Base-by-base conservation (phyloP, 768 basidiomycete genomes). In the Tricholoma saponaceum region DNA sequence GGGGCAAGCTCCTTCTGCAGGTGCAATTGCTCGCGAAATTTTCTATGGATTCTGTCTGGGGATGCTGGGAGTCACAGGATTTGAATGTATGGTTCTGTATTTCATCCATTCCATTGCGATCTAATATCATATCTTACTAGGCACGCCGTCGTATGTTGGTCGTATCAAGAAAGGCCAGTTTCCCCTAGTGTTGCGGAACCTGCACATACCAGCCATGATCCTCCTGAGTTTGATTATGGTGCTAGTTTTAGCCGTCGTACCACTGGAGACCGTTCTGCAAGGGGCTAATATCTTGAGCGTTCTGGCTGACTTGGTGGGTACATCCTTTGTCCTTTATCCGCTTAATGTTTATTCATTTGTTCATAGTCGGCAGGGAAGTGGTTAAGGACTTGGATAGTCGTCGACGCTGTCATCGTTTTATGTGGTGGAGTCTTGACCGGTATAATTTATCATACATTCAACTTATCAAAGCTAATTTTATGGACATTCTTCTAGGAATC, bases 361-460 rank as follows among this genome's bases (percentile, higher is more conserved):
- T 56, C 57, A 39, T 39, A 86, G 85, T 75, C 74, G 1, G 84
- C 79, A 0, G 85, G 86, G 1, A 70, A 66, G 13, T 89, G 86
- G 86, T 64, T 91, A 22, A 73, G 86, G 14, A 76, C 75, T 12
- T 82, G 81, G 76, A 73, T 89, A 10, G 86, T 83, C 0, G 76
- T 82, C 0, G 89, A 92, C 61, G 86, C 87, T 3, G 76, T 85
- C 46, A 67, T 87, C n/a, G 89, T 90, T 13, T 76, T 91, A 2
- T 86, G 83, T 56, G 88, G 86, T 1, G 87, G 87, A 1, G 83
- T 90, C 25, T 74, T 90, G 7, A 85, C 87, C 39, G 88, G 89
- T 78, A 62, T 59, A 5, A 43, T 13, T 25, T 53, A n/a, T 39
- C 28, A 26, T 26, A 13, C 51, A 28, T 37, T 39, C 13, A 53